Base-by-base conservation (phyloP, 2,329 filamentous ascomycete genomes). In the Penicillium capsulatum region DNA sequence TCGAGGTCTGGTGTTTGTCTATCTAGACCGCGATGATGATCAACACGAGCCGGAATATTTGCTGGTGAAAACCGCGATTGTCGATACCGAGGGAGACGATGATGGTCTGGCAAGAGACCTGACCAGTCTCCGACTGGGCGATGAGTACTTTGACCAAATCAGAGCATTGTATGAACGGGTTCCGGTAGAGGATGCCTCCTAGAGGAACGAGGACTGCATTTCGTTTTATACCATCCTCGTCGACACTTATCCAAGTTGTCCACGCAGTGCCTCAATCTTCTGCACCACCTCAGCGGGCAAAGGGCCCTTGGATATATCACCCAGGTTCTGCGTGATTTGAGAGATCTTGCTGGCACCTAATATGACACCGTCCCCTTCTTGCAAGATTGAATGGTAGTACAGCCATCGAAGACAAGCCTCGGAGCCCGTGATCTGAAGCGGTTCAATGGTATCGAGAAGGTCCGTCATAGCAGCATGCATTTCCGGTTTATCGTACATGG, bases 381-480 rank as follows among this genome's bases (percentile, higher is more conserved):
- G 45, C 33, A 65, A 31, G 2, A 29, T 39, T 3, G 54, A 65
- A 40, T 66, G 58, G 40, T 61, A 59, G 9, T 52, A 50, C 7
- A 61, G 43, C 62, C 64, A 66, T 19, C 63, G 61, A 14, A 64
- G 46, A 15, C 60, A 58, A 3, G 67, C 59, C 40, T 68, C 65
- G 1, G 60, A 45, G 2, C 57, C 58, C 4, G 48, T 48, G n/a
- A 59, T 38, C 2, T 54, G 52, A 2, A 54, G 48, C 0, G 53
- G 48, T 14, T 41, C 42, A 6, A 51, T 54, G 16, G 49, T 57
- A 3, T 37, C 33, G 9, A 61, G 54, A 40, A 68, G 63, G 17
- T 50, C 54, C 19, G 46, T 58, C 31, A 67, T 54, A 2, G 62
- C 60, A 2, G 36, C 38, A 8, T 53, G 45, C 30, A 66, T 46